Percentiles rank a stretch among this genome's conserved stretches.
These are phyloP conservation scores for Suillus clintonianus DNA, from an alignment of 768 basidiomycete species.

Conservation along the genomic window DNA sequence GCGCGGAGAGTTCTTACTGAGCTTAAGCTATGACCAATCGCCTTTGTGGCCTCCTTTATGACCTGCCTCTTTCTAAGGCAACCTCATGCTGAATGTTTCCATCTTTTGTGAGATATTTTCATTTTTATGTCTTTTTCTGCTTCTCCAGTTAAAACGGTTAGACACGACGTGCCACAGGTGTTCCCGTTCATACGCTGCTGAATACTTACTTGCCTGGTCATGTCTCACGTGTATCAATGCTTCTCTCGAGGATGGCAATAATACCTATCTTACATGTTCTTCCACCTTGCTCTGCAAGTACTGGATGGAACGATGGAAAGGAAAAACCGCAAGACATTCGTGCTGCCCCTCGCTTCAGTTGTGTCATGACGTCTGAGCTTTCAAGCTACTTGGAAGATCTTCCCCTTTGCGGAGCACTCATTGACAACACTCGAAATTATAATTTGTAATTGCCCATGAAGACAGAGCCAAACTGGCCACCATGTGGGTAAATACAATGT, in stretches of 20 bases:
- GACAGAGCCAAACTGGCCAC: too few relatives aligned
- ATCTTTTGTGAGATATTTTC: constrained; percentile 22
- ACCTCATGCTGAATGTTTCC: constrained; percentile 17
- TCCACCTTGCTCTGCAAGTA: neutral
- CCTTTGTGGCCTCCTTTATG: neutral
- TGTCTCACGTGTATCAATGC: constrained; percentile 12
- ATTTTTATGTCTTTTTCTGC: constrained; percentile 3
- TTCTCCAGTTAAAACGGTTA: constrained; percentile 3
- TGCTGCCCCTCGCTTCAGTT: neutral
- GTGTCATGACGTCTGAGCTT: neutral
- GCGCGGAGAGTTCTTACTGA: constrained; percentile 86
- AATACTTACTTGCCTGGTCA: constrained; percentile 9
- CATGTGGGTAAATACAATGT: too few relatives aligned
- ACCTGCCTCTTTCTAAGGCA: constrained; percentile 1
- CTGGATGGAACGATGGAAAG: neutral
- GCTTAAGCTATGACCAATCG: constrained; percentile 67
- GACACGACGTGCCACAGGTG: constrained; percentile 3
- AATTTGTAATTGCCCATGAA: too few relatives aligned
- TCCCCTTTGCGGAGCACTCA: too few relatives aligned
- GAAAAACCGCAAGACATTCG: neutral
- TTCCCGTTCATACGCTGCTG: constrained; percentile 2
- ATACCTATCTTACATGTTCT: constrained; percentile 8
- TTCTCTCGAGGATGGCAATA: constrained; percentile 12
- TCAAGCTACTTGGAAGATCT: neutral
- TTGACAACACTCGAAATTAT: too few relatives aligned